Conservation (phyloP, 768 basidiomycete genomes). For the Suillus cothurnatus region DNA sequence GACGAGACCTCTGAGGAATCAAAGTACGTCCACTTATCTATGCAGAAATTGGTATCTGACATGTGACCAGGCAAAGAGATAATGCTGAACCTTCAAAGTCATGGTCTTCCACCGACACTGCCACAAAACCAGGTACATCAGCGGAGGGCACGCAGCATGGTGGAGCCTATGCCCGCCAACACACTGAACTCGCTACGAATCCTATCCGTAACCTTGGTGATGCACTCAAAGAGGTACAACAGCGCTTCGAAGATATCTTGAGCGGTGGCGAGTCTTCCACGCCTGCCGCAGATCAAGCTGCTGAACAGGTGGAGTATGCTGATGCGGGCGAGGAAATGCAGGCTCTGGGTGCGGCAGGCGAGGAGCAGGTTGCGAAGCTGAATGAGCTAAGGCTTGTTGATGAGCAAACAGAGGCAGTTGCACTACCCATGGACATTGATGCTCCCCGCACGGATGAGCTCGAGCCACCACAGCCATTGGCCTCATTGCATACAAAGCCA, state of each 20-base stretch:
- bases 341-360: conserved; percentile 84
- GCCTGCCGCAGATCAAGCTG: conserved; percentile 37
- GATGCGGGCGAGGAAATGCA: conserved; percentile 77
- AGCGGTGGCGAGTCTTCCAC: conserved; percentile 39
- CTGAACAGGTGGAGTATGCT: conserved; percentile 75
- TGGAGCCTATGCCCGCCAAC: conserved; percentile 40
- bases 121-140: conserved; percentile 35
- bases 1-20: conserved; percentile 31
- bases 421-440: conserved; percentile 53
- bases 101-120: conserved; percentile 6
- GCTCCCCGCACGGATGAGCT: conserved; percentile 37
- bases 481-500: conserved; percentile 30
- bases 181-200: conserved; percentile 44
- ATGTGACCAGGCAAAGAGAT: conserved; percentile 4
- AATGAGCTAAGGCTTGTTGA: conserved; percentile 80
- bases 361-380: conserved; percentile 81
- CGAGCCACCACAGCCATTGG: conserved; percentile 21
- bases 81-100: conserved; percentile 9
- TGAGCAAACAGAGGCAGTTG: conserved; percentile 42
- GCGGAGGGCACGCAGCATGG: conserved; percentile 50
- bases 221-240: conserved; percentile 75
- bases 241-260: conserved; percentile 84
- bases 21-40: background rate
- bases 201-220: conserved; percentile 84
- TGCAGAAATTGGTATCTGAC: background rate